Evolutionary conservation across 2,329 filamentous ascomycete species (phyloP).

Genomic region (Cytospora piceicola): DNA sequence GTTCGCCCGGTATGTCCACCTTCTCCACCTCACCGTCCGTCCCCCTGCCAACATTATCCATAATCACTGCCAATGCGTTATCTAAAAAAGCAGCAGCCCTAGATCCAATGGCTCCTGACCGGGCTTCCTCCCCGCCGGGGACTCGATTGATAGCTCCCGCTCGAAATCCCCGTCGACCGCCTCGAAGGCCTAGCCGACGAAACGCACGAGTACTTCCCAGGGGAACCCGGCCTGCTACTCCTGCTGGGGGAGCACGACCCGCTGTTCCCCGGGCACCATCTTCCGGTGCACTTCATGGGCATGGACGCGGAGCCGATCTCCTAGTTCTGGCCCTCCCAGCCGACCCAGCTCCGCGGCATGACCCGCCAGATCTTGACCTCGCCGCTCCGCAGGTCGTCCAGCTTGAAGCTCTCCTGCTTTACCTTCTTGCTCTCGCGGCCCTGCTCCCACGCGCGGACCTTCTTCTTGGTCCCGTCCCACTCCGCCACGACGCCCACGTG

Average conservation of each 20-base stretch:
- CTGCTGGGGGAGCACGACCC: not conserved
- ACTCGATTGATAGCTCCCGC: not conserved
- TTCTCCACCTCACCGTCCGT: not conserved
- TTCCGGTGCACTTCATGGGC: slow-evolving; percentile 20
- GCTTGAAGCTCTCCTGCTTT: slow-evolving; percentile 89
- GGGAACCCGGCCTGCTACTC: not conserved
- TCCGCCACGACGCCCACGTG: slow-evolving; percentile 92
- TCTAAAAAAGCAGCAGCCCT: slow-evolving; percentile 27
- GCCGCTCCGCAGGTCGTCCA: slow-evolving; percentile 88
- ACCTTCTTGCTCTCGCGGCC: slow-evolving; percentile 92
- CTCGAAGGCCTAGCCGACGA: slow-evolving; percentile 11
- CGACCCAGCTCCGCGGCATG: slow-evolving; percentile 89
- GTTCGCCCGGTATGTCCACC: not conserved
- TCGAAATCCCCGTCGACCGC: slow-evolving; percentile 13
- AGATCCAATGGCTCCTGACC: slow-evolving; percentile 21
- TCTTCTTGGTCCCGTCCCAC: slow-evolving; percentile 99
- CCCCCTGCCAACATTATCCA: not conserved
- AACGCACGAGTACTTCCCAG: not conserved
- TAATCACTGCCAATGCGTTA: slow-evolving; percentile 13
- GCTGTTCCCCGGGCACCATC: slow-evolving; percentile 16
- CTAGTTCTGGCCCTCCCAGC: slow-evolving; percentile 74
- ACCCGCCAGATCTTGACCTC: slow-evolving; percentile 98
- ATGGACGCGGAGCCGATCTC: slow-evolving; percentile 29
- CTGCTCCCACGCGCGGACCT: slow-evolving; percentile 94
- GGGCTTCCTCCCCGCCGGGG: not conserved